Base-by-base conservation (phyloP, 352 stramenopile genomes). In the Globisporangium spinosum region DNA sequence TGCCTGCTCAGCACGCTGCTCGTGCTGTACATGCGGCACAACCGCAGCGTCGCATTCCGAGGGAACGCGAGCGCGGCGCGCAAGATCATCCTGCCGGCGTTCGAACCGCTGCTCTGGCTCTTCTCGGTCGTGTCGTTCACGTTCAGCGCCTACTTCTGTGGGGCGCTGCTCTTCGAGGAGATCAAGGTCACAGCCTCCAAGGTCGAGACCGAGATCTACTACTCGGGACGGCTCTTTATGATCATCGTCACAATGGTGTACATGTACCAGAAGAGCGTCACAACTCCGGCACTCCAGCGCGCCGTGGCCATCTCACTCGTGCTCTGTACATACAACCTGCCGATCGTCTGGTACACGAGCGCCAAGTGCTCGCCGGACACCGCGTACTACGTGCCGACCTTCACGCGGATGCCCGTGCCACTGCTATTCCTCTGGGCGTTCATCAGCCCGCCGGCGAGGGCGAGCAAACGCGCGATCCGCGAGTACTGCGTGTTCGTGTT, bases 81-180 rank as follows among this genome's bases (percentile, higher is more conserved):
- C 10, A 82, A 84, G 68, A 77, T 92, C 38, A 77, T 94, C 10
- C 58, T 94, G 2, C 87, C 87, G 3, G 77, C 85, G 0, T 95
- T 91, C 51, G 80, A 93, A 67, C 83, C 85, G 29, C 62, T 93
- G 20, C 64, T 95, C 15, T 85, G 79, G 72, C 64, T 89, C 1
- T 67, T 93, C 22, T 71, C 65, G 17, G 43, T 51, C 4, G 64
- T 85, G 15, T 75, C 68, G 0, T 64, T 81, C 15, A 4, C 66
- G 2, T 81, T 76, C 68, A 75, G 70, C 2, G 51, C 77, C 43
- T 74, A 56, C 60, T 79, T 87, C 29, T 71, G 35, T 34, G 69
- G 62, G 15, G 40, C 76, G n/a, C 25, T 77, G 17, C 58, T 60
- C 17, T 58, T 63, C 17, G 58, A 22, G 20, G 5, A 69, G 10